Conservation (phyloP, 2,329 filamentous ascomycete genomes). For the Fusarium begoniae region DNA sequence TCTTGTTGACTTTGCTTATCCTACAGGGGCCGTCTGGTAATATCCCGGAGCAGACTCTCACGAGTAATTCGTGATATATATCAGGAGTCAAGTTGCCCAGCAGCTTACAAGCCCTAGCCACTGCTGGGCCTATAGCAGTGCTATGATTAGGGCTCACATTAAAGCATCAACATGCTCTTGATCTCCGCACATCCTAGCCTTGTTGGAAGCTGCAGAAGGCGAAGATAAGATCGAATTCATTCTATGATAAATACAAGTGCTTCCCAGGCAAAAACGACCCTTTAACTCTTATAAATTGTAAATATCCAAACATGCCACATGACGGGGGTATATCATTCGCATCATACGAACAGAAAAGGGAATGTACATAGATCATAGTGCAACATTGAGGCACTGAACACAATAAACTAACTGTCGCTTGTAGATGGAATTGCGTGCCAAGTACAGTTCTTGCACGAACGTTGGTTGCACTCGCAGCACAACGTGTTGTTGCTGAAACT, state of each 20-base stretch:
- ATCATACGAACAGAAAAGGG: background rate
- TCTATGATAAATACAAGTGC: background rate
- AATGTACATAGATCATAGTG: background rate
- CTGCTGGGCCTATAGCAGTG: background rate
- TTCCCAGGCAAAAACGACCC: background rate
- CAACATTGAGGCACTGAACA: background rate
- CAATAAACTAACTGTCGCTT: background rate
- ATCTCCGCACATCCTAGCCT: background rate
- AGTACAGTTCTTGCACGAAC: conserved; percentile 7
- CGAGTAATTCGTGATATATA: background rate
- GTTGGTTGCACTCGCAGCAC: conserved; percentile 22
- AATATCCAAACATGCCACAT: background rate
- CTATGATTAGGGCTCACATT: background rate
- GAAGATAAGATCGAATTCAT: background rate
- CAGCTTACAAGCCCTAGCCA: background rate
- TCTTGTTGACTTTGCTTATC: conserved; percentile 2
- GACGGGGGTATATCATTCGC: conserved; percentile 13
- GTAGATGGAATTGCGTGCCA: background rate
- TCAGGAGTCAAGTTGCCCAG: background rate
- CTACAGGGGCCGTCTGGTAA: background rate
- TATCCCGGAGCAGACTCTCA: background rate
- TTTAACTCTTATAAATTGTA: background rate
- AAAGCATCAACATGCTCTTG: background rate
- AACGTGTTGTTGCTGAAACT: background rate
- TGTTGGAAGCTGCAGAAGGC: background rate